Evolutionary conservation across 805 yeast genomes (phyloP).

Genomic region (Scheffersomyces amazonensis): DNA sequence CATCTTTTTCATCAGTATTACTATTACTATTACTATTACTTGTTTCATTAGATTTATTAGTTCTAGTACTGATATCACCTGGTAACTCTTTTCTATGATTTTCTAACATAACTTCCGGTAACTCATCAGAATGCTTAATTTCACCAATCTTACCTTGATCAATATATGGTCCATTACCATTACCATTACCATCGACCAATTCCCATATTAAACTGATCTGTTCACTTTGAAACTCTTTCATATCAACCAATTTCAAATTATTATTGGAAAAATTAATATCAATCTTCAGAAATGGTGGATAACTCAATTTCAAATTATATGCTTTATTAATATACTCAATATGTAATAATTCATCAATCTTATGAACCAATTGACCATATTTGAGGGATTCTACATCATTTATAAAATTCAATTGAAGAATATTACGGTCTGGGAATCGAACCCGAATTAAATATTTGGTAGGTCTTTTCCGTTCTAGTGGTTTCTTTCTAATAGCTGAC

Average conservation of each 20-base stretch:
- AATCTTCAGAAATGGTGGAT: conserved; percentile 36
- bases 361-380: conserved; percentile 35
- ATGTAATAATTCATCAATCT: conserved; percentile 29
- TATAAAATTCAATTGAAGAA: conserved; percentile 30
- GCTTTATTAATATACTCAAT: conserved; percentile 21
- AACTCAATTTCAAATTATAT: conserved; percentile 31
- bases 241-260: conserved; percentile 19
- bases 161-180: conserved; percentile 23
- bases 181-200: conserved; percentile 7
- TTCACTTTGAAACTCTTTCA: conserved; percentile 29
- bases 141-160: conserved; percentile 12
- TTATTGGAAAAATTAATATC: conserved; percentile 25
- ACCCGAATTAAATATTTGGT: conserved; percentile 28
- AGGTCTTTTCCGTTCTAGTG: conserved; percentile 15
- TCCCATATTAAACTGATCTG: conserved; percentile 38
- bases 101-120: conserved; percentile 37
- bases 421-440: conserved; percentile 36
- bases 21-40: background rate
- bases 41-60: background rate
- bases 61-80: conserved; percentile 13
- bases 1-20: background rate
- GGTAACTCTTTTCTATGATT: conserved; percentile 28
- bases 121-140: conserved; percentile 21
- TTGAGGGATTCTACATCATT: conserved; percentile 20
- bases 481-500: conserved; percentile 15